phyloP scores from a whole-genome alignment of 129 eudicot species.

The Oenanthe sinensis region DNA sequence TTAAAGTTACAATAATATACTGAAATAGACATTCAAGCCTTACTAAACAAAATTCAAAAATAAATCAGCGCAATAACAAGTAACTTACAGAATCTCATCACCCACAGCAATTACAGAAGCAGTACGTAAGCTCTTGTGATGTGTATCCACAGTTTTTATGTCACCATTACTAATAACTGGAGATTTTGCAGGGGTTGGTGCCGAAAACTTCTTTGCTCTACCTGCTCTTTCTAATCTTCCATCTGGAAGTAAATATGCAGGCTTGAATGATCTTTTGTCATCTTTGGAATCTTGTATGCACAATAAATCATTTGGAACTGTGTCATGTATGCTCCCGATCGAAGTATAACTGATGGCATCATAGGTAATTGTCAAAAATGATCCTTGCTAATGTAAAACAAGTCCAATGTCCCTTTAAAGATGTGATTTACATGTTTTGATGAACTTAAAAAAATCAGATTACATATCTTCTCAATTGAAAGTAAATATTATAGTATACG shows the following conservation, averaged over 20 bases:
- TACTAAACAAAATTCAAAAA: background rate
- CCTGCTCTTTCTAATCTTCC: constrained; percentile 98
- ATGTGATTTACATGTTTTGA: background rate
- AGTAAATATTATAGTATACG: background rate
- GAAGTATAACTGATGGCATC: constrained; percentile 64
- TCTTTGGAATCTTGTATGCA: constrained; percentile 27
- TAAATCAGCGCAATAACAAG: constrained; percentile 8
- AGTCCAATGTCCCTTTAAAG: background rate
- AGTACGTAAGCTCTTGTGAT: constrained; percentile 29
- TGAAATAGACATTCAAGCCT: background rate
- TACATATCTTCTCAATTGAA: background rate
- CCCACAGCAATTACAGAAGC: constrained; percentile 89
- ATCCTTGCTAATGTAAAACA: background rate
- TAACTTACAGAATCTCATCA: constrained; percentile 91
- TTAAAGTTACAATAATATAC: background rate
- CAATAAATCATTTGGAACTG: constrained; percentile 77
- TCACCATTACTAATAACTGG: constrained; percentile 65
- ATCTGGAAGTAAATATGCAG: constrained; percentile 80
- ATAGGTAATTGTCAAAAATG: background rate
- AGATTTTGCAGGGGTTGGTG: constrained; percentile 17
- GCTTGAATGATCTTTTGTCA: constrained; percentile 49
- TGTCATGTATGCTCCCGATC: constrained; percentile 85
- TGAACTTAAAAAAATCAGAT: background rate
- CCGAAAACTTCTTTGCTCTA: constrained; percentile 46
- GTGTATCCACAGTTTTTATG: constrained; percentile 26